Percentiles rank a stretch among this genome's conserved stretches.
These are phyloP conservation scores for Skeletonema menzelii DNA, from an alignment of 108 stramenopile genomes.

Conservation along the genomic window DNA sequence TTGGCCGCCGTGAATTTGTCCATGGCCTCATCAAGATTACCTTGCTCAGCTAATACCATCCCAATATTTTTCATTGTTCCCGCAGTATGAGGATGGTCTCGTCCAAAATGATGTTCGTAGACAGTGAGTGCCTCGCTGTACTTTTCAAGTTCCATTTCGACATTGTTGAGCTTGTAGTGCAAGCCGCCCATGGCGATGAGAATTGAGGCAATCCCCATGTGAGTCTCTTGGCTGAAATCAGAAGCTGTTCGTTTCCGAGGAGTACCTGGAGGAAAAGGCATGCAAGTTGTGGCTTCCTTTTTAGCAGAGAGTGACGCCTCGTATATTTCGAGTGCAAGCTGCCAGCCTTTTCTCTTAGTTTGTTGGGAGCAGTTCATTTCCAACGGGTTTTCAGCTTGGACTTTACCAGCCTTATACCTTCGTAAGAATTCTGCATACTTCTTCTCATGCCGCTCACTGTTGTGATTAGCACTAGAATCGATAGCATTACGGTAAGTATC, in stretches of 20 bases:
- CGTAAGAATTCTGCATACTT: constrained; percentile 55
- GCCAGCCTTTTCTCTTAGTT: constrained; percentile 45
- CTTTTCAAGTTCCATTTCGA: constrained; percentile 66
- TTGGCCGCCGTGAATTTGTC: constrained; percentile 67
- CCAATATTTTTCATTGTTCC: constrained; percentile 85
- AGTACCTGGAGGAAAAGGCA: constrained; percentile 22
- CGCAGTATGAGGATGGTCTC: constrained; percentile 69
- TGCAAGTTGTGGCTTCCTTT: constrained; percentile 26
- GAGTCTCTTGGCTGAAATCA: constrained; percentile 32
- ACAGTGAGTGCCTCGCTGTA: constrained; percentile 66
- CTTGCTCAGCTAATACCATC: constrained; percentile 81
- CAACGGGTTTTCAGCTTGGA: constrained; percentile 28
- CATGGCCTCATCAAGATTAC: constrained; percentile 68
- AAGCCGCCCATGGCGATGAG: constrained; percentile 77
- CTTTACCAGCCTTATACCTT: constrained; percentile 41
- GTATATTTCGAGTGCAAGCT: constrained; percentile 71
- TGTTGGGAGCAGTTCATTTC: background rate
- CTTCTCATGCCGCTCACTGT: constrained; percentile 58
- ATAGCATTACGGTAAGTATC: constrained; percentile 58
- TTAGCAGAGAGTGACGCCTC: constrained; percentile 50
- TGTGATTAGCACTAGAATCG: constrained; percentile 39
- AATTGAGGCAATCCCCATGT: constrained; percentile 59
- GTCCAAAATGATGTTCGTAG: constrained; percentile 61
- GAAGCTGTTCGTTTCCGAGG: constrained; percentile 29
- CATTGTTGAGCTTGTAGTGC: constrained; percentile 76